A percentile compares a stretch with the other conserved stretches of the same genome.
These are phyloP conservation scores for Ostreobium quekettii DNA, from an alignment of 139 green algal genomes.

Conservation along the genomic window DNA sequence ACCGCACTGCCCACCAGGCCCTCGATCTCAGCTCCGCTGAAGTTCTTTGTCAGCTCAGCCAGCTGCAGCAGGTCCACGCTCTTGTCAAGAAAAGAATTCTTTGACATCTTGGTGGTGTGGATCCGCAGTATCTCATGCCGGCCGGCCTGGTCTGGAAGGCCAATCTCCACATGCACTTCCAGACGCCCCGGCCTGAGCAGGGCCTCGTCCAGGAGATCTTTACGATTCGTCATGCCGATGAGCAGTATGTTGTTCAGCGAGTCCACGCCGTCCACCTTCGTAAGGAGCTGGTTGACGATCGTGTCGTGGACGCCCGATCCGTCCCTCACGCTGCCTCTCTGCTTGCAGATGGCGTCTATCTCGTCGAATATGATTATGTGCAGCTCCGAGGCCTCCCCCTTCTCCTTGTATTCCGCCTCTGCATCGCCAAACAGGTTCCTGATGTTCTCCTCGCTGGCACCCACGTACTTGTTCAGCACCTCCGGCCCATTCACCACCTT, in stretches of 20 bases:
- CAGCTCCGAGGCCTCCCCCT: constrained; percentile 75
- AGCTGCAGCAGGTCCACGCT: constrained; percentile 85
- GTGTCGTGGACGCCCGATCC: constrained; percentile 92
- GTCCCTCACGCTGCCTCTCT: constrained; percentile 63
- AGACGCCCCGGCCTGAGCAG: constrained; percentile 89
- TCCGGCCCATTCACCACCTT: constrained; percentile 81
- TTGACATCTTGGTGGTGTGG: constrained; percentile 73
- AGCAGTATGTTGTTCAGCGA: constrained; percentile 99
- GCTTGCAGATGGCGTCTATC: constrained; percentile 99
- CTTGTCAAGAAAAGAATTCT: constrained; percentile 77
- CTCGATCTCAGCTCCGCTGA: constrained; percentile 92
- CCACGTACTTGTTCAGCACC: constrained; percentile 80
- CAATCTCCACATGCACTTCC: constrained; percentile 96
- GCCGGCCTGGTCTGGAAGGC: constrained; percentile 86
- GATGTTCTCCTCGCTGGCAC: constrained; percentile 94
- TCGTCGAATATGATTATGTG: constrained; percentile 99
- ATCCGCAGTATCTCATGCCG: constrained; percentile 92
- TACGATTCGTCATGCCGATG: constrained; percentile 90
- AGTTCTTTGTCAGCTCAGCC: constrained; percentile 85
- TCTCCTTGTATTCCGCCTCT: constrained; percentile 67
- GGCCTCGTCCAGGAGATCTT: constrained; percentile 98
- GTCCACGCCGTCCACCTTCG: constrained; percentile 98
- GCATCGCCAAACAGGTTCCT: constrained; percentile 92
- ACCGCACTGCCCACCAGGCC: constrained; percentile 88
- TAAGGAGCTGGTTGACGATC: constrained; percentile 98